Percentiles rank a stretch among this genome's conserved stretches.
These are phyloP conservation scores for Spathaspora arborariae DNA, from an alignment of 805 yeast genomes.

Conservation along the genomic window DNA sequence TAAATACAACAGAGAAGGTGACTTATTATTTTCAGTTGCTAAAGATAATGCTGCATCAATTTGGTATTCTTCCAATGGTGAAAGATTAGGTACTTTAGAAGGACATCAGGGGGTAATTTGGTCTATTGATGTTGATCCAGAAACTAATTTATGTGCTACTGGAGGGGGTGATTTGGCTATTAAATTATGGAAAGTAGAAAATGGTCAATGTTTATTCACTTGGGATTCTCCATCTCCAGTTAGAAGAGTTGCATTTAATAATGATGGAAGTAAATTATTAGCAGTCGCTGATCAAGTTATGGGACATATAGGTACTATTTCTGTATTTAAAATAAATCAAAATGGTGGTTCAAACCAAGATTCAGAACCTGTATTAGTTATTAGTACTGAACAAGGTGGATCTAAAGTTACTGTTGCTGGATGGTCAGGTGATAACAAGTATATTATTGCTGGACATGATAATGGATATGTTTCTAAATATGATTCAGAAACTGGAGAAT, in stretches of 20 bases:
- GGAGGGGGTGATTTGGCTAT: conserved; percentile 89
- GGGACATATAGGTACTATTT: conserved; percentile 79
- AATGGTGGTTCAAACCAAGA: conserved; percentile 39
- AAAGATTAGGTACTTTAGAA: conserved; percentile 86
- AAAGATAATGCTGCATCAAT: conserved; percentile 87
- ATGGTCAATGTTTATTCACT: conserved; percentile 70
- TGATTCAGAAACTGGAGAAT: conserved; percentile 72
- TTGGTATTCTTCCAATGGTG: conserved; percentile 96
- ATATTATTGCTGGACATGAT: conserved; percentile 81
- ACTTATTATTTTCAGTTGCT: conserved; percentile 84
- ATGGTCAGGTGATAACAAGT: conserved; percentile 74
- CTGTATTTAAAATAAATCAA: conserved; percentile 59
- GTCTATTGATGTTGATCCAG: conserved; percentile 82
- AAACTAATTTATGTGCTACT: conserved; percentile 69
- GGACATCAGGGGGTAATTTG: conserved; percentile 90
- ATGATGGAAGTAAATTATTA: conserved; percentile 63
- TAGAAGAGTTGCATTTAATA: conserved; percentile 82
- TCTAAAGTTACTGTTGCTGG: conserved; percentile 77
- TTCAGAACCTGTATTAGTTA: conserved; percentile 54
- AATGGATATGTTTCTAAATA: conserved; percentile 83
- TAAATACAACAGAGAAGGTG: conserved; percentile 94
- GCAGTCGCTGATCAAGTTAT: conserved; percentile 87
- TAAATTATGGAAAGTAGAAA: conserved; percentile 78
- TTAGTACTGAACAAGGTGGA: conserved; percentile 54
- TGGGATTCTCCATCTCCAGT: conserved; percentile 84